Percentiles rank a stretch among this genome's conserved stretches.
Evolutionary conservation across 495 filamentous ascomycete species (phyloP).

Genomic region (Hypoxylon intermedium): DNA sequence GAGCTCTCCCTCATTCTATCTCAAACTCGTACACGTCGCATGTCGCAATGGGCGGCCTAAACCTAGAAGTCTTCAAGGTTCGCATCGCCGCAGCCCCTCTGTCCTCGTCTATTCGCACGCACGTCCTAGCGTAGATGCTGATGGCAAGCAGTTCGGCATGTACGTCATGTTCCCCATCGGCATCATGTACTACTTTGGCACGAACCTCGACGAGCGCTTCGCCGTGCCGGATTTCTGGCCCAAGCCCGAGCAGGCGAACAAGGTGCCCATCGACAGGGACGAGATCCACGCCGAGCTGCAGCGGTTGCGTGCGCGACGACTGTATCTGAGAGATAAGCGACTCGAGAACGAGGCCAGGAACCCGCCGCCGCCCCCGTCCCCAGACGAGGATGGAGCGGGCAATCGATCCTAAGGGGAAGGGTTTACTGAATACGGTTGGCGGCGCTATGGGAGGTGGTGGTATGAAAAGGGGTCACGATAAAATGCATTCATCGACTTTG

Average conservation of each 20-base stretch:
- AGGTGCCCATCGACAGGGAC: constrained; percentile 85
- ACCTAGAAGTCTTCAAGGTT: constrained; percentile 97
- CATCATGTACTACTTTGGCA: constrained; percentile 99
- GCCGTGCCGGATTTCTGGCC: constrained; percentile 93
- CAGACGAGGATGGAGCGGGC: constrained; percentile 35
- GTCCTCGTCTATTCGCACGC: constrained; percentile 1
- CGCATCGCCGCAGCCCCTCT: constrained; percentile 22
- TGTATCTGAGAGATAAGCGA: constrained; percentile 66
- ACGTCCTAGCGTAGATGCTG: too few species aligned
- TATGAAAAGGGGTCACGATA: background rate
- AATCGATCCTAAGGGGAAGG: constrained; percentile 2
- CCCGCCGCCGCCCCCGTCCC: constrained; percentile 40
- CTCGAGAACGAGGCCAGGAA: constrained; percentile 61
- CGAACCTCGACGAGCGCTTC: constrained; percentile 94
- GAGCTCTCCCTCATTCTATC: constrained; percentile 16
- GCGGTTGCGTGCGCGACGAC: constrained; percentile 67
- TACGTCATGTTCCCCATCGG: constrained; percentile 99
- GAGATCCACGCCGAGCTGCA: constrained; percentile 83
- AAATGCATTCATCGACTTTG: constrained; percentile 10
- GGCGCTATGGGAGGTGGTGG: too few species aligned
- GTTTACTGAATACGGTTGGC: too few species aligned
- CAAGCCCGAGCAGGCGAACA: constrained; percentile 80
- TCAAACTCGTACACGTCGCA: constrained; percentile 14
- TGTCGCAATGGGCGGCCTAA: constrained; percentile 76
- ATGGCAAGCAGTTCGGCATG: constrained; percentile 97